Conservation (phyloP, 2,329 filamentous ascomycete species). For the Tolypocladium capitatum region DNA sequence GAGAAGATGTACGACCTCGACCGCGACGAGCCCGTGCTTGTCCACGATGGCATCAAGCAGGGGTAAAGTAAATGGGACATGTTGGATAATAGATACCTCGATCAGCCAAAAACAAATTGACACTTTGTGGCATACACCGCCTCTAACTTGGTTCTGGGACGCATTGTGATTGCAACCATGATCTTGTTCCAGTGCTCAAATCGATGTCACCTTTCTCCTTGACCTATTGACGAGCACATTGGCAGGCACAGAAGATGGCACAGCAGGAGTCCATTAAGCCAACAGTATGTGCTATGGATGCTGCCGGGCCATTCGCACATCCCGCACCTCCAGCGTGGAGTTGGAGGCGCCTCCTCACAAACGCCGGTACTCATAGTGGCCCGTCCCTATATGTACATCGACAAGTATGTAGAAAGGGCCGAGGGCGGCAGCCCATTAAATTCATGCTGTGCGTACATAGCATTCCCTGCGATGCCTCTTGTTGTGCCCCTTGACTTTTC, state of each 20-base stretch:
- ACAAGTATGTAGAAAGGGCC: not conserved
- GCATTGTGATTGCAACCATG: not conserved
- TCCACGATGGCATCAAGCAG: not conserved
- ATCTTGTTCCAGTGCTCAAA: not conserved
- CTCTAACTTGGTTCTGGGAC: not conserved
- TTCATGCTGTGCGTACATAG: not conserved
- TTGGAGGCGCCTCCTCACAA: not conserved
- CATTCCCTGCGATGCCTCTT: not conserved
- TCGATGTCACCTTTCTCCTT: not conserved
- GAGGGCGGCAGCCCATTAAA: not conserved
- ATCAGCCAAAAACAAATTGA: not conserved
- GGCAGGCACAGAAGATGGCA: not conserved
- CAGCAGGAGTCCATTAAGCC: not conserved
- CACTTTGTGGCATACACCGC: not conserved
- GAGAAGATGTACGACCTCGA: conserved; percentile 26
- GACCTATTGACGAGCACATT: not conserved
- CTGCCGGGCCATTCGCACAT: not conserved
- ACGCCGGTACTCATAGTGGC: not conserved
- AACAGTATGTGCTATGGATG: too few relatives aligned
- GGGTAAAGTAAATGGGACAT: too few relatives aligned
- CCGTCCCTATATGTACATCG: not conserved
- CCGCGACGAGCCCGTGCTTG: conserved; percentile 15
- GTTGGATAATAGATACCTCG: not conserved
- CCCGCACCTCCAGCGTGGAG: not conserved
- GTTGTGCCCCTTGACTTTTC: not conserved